These are phyloP conservation scores for Geranium incanum DNA, from an alignment of 441 rosid genomes.

Conservation along the genomic window DNA sequence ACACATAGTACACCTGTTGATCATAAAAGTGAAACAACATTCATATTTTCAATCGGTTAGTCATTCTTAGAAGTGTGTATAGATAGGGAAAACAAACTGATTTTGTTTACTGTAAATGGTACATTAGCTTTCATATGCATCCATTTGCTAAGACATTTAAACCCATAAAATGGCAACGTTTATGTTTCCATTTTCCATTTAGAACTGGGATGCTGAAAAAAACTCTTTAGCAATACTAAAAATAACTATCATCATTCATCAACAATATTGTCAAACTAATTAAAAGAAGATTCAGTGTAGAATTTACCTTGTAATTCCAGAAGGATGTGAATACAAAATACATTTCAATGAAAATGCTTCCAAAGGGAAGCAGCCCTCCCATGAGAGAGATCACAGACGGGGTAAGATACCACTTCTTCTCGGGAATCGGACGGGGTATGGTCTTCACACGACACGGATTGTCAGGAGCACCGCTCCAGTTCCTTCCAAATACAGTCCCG, in stretches of 20 bases:
- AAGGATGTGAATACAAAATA: slow-evolving; percentile 93
- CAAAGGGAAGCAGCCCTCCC: slow-evolving; percentile 94
- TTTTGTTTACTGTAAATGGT: too few relatives aligned
- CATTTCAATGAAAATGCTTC: slow-evolving; percentile 97
- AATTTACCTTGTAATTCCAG: slow-evolving; percentile 88
- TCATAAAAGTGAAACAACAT: too few relatives aligned
- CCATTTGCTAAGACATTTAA: too few relatives aligned
- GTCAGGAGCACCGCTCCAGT: slow-evolving; percentile 95
- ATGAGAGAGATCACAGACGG: slow-evolving; percentile 90
- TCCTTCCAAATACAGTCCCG: slow-evolving; percentile 92
- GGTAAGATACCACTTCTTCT: slow-evolving; percentile 30
- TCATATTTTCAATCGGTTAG: too few relatives aligned
- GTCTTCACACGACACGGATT: slow-evolving; percentile 98
- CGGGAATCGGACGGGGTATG: slow-evolving; percentile 89
- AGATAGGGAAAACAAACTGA: too few relatives aligned
- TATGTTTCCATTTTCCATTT: not conserved
- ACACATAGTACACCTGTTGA: slow-evolving; percentile 82
- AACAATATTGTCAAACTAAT: not conserved
- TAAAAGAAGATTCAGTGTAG: not conserved
- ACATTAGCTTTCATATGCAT: not conserved
- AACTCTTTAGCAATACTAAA: not conserved
- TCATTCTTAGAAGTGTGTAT: too few relatives aligned
- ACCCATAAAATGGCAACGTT: not conserved
- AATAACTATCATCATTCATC: not conserved
- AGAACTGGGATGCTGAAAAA: not conserved